phyloP scores from a whole-genome alignment of 805 yeast genomes.

The Candida odintsovae region DNA sequence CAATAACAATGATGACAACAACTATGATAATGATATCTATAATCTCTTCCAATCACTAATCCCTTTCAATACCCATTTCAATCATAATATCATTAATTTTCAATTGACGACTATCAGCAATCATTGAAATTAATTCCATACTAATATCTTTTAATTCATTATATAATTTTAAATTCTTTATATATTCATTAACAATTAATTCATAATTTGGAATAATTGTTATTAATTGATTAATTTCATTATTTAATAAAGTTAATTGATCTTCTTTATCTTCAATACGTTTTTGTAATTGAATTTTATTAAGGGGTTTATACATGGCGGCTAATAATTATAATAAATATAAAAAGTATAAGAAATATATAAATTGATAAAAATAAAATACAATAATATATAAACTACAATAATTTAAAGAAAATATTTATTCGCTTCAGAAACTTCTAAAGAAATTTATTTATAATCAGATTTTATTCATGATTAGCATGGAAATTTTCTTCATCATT shows the following conservation, averaged over 20 bases:
- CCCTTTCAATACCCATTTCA: conserved; percentile 40
- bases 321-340: no score
- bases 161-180: conserved; percentile 46
- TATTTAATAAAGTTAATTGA: conserved; percentile 3
- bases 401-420: not conserved
- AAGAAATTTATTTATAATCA: conserved; percentile 18
- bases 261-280: conserved; percentile 6
- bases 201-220: conserved; percentile 29
- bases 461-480: conserved; percentile 22
- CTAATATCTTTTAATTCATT: conserved; percentile 63
- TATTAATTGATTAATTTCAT: conserved; percentile 5
- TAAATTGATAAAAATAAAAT: not conserved
- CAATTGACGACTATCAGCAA: conserved; percentile 52
- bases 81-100: conserved; percentile 42
- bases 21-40: no score
- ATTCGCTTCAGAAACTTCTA: conserved; percentile 16
- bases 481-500: conserved; percentile 21
- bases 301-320: conserved; percentile 6
- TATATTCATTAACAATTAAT: conserved; percentile 44
- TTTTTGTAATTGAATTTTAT: conserved; percentile 1
- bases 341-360: no score
- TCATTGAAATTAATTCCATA: conserved; percentile 46
- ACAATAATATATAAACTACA: not conserved
- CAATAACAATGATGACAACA: not conserved
- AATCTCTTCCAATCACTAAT: not conserved